A percentile compares a stretch with the other conserved stretches of the same genome.
phyloP scores from a whole-genome alignment of 352 stramenopile species.

The Elongisporangium prolatum region DNA sequence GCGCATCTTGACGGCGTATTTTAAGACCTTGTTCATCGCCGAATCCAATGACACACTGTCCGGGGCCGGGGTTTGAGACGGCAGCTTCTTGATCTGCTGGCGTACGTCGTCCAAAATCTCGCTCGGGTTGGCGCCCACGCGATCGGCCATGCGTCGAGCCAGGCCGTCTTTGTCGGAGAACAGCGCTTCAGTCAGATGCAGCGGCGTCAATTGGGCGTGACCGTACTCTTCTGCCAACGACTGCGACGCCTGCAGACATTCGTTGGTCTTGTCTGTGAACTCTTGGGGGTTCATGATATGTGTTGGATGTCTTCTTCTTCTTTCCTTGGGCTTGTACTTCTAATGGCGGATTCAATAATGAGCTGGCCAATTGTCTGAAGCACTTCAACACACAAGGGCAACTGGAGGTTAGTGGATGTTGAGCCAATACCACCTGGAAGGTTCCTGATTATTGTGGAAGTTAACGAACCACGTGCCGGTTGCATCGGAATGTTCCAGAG shows the following conservation, averaged over 20 bases:
- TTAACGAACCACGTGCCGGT: not conserved
- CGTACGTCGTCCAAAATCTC: conserved; percentile 41
- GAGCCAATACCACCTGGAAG: too few relatives aligned
- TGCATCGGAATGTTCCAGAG: conserved; percentile 3
- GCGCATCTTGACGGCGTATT: conserved; percentile 73
- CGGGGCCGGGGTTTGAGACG: conserved; percentile 66
- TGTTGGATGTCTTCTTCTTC: conserved; percentile 12
- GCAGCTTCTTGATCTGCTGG: conserved; percentile 56
- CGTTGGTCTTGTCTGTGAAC: conserved; percentile 78
- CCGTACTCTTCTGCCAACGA: conserved; percentile 57
- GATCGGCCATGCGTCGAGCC: conserved; percentile 42
- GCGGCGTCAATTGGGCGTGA: conserved; percentile 71
- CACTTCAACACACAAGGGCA: conserved; percentile 15
- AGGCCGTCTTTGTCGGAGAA: conserved; percentile 62
- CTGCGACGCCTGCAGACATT: conserved; percentile 43
- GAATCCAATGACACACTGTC: conserved; percentile 58
- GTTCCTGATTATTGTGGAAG: conserved; percentile 2
- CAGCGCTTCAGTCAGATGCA: conserved; percentile 64
- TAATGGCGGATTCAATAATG: conserved; percentile 23
- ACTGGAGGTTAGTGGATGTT: conserved; percentile 4
- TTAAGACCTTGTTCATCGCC: conserved; percentile 71
- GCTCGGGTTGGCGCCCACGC: conserved; percentile 42
- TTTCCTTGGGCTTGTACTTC: conserved; percentile 15
- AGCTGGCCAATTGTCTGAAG: conserved; percentile 2
- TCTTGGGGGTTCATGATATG: conserved; percentile 62